Conservation (phyloP, 495 filamentous ascomycete genomes). For the Penicillium flavigenum region DNA sequence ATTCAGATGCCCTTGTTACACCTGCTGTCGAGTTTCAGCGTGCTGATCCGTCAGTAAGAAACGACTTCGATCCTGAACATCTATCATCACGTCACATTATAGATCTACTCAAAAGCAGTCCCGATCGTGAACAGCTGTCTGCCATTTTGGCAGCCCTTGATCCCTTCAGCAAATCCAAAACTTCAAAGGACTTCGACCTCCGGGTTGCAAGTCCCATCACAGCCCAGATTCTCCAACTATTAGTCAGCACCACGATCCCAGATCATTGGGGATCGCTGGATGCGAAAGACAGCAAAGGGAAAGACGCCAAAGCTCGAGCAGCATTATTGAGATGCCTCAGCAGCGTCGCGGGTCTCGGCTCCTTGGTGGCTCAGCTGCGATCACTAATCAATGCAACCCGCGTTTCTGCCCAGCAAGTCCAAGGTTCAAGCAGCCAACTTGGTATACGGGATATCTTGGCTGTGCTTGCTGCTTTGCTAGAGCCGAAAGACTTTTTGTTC, state of each 20-base stretch:
- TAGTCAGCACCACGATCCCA: constrained; percentile 69
- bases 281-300: constrained; percentile 39
- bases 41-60: constrained; percentile 15
- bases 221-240: constrained; percentile 66
- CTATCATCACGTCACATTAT: constrained; percentile 59
- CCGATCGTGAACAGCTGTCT: constrained; percentile 57
- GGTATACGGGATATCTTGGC: constrained; percentile 42
- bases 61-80: constrained; percentile 19
- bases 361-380: constrained; percentile 62
- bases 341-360: constrained; percentile 71
- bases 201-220: constrained; percentile 59
- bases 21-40: constrained; percentile 17
- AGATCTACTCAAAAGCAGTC: constrained; percentile 61
- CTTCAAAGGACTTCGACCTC: constrained; percentile 53
- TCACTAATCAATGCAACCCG: constrained; percentile 42
- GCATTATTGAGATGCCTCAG: constrained; percentile 65
- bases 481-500: constrained; percentile 51
- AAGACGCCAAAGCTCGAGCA: constrained; percentile 33
- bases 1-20: constrained; percentile 22
- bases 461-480: constrained; percentile 55
- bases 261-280: constrained; percentile 71
- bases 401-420: constrained; percentile 26
- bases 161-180: constrained; percentile 32
- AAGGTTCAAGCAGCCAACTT: constrained; percentile 31
- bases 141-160: constrained; percentile 55